Evolutionary conservation across 257 asterid genomes (phyloP).

Genomic region (Solanum chilense): DNA sequence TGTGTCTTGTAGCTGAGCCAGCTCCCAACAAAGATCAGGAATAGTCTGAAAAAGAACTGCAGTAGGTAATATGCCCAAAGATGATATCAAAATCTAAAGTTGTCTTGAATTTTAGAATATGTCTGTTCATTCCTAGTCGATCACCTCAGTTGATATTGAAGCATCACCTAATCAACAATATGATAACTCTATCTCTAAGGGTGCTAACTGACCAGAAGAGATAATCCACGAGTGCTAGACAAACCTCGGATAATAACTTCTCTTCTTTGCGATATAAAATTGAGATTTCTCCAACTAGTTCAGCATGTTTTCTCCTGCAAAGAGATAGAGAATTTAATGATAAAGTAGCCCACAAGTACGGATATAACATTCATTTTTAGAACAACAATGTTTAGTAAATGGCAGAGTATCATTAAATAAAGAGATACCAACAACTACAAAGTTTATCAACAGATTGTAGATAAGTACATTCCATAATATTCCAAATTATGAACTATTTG

Average conservation of each 20-base stretch:
- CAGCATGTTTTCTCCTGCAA: conserved; percentile 97
- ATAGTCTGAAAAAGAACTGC: conserved; percentile 45
- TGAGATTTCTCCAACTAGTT: conserved; percentile 85
- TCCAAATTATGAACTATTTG: not conserved
- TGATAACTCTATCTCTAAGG: not conserved
- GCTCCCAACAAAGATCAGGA: conserved; percentile 96
- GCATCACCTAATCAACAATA: not conserved
- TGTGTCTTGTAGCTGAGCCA: conserved; percentile 96
- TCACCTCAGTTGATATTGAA: not conserved
- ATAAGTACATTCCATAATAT: not conserved
- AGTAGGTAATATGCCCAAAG: conserved; percentile 5
- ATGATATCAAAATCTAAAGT: not conserved
- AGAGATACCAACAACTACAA: not conserved
- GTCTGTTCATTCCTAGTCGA: not conserved
- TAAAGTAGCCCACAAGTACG: not conserved
- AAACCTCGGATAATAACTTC: conserved; percentile 83
- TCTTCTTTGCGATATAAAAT: conserved; percentile 77
- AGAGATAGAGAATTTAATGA: conserved; percentile 5
- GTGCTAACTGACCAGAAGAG: not conserved
- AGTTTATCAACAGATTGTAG: not conserved
- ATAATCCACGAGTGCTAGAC: conserved; percentile 2
- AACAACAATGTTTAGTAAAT: not conserved
- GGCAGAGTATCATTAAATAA: not conserved
- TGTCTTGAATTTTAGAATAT: not conserved
- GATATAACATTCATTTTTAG: not conserved